phyloP scores from a whole-genome alignment of 768 basidiomycete species.

The Serendipita sp. region DNA sequence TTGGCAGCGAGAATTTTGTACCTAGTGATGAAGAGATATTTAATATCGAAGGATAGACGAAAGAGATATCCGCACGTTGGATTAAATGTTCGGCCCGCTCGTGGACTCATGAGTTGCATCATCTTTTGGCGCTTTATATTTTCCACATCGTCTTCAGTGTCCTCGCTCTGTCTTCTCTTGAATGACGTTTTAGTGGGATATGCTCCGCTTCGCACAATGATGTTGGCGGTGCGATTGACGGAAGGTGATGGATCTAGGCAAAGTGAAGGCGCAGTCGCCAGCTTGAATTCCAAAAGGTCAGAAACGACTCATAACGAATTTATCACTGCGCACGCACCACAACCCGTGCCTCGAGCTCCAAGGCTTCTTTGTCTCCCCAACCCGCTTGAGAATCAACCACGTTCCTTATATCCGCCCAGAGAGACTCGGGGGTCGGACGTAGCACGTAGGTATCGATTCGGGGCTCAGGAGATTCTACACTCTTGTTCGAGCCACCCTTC shows the following conservation, averaged over 20 bases:
- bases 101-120: constrained; percentile 63
- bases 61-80: constrained; percentile 17
- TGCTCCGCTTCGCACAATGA: constrained; percentile 52
- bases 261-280: constrained; percentile 57
- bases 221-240: constrained; percentile 60
- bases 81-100: constrained; percentile 23
- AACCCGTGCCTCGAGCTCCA: constrained; percentile 59
- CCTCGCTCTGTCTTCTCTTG: constrained; percentile 63
- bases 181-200: constrained; percentile 57
- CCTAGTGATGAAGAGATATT: constrained; percentile 20
- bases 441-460: constrained; percentile 51
- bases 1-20: constrained; percentile 44
- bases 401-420: constrained; percentile 61
- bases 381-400: constrained; percentile 40
- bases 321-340: constrained; percentile 33
- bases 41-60: constrained; percentile 31
- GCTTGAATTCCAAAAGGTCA: constrained; percentile 24
- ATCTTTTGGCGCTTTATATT: constrained; percentile 58
- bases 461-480: constrained; percentile 13
- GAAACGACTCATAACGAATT: background rate
- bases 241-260: constrained; percentile 71
- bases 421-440: constrained; percentile 58
- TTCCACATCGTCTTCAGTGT: constrained; percentile 62
- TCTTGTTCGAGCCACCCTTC: constrained; percentile 30
- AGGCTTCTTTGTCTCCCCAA: constrained; percentile 56